These are phyloP conservation scores for Kondoa malvinella DNA, from an alignment of 768 basidiomycete species.

Conservation along the genomic window DNA sequence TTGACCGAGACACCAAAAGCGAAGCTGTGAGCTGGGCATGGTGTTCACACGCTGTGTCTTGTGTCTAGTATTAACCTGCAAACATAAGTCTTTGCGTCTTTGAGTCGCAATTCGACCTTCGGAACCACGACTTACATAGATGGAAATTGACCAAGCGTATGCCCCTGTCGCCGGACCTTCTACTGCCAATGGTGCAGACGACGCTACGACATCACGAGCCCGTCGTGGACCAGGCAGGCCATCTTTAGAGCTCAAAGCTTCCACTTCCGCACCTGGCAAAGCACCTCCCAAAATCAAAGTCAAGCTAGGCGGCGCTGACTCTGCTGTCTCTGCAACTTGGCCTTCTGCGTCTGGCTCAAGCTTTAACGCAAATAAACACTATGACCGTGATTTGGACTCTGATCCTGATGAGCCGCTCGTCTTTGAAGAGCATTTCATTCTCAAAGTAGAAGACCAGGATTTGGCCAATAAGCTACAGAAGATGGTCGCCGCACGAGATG, in stretches of 20 bases:
- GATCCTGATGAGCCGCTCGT: constrained; percentile 77
- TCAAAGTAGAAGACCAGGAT: constrained; percentile 70
- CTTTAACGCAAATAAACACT: constrained; percentile 14
- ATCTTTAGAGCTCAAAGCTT: not conserved
- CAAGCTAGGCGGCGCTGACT: constrained; percentile 8
- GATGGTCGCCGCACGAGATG: constrained; percentile 57
- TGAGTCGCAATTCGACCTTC: no score
- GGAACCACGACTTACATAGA: not conserved
- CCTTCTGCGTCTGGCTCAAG: constrained; percentile 4
- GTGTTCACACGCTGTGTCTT: not conserved
- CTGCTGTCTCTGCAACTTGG: not conserved
- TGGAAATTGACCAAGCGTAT: not conserved
- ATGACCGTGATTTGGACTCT: constrained; percentile 42
- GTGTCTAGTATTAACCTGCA: not conserved
- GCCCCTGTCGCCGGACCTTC: not conserved
- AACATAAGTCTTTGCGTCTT: no score
- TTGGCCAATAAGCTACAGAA: constrained; percentile 46
- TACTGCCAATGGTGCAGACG: constrained; percentile 2
- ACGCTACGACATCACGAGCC: not conserved
- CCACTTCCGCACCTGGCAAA: not conserved
- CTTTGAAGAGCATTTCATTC: constrained; percentile 93
- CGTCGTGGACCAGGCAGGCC: not conserved
- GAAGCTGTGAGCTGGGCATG: not conserved
- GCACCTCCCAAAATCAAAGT: constrained; percentile 13
- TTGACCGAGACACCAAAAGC: constrained; percentile 4